These are phyloP conservation scores for Sphagnurus paluster DNA, from an alignment of 1,284 basidiomycete species.

Conservation along the genomic window DNA sequence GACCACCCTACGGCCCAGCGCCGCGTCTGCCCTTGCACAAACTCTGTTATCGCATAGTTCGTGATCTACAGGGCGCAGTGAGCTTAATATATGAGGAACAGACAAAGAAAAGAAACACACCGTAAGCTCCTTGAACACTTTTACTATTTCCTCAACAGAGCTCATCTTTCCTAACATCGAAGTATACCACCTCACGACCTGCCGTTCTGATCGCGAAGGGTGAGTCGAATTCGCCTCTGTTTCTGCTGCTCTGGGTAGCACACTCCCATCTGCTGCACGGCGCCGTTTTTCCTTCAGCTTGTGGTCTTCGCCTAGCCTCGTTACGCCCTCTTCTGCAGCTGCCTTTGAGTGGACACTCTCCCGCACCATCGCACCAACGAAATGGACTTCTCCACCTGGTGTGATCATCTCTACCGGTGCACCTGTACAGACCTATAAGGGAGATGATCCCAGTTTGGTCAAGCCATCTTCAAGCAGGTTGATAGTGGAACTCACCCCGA, in stretches of 20 bases:
- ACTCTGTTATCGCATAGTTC: constrained; percentile 85
- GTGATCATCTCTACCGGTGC: constrained; percentile 86
- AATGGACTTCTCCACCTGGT: constrained; percentile 79
- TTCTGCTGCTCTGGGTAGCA: not conserved
- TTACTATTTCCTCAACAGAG: constrained; percentile 66
- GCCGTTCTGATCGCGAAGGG: not conserved
- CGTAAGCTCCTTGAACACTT: constrained; percentile 47
- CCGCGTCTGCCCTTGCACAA: constrained; percentile 82
- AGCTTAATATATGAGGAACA: not conserved
- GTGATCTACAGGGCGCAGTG: constrained; percentile 52
- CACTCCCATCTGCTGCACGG: not conserved
- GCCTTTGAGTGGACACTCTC: constrained; percentile 54
- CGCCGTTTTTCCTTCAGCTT: constrained; percentile 7
- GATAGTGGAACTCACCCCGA: constrained; percentile 52
- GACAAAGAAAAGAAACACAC: constrained; percentile 37
- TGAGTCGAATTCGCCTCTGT: too few species aligned
- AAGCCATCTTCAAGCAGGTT: not conserved
- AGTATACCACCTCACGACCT: constrained; percentile 77
- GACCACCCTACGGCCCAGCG: constrained; percentile 93
- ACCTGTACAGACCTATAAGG: constrained; percentile 74
- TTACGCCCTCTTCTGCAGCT: too few species aligned
- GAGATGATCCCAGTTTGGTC: not conserved
- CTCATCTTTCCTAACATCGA: constrained; percentile 88
- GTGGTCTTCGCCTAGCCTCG: not conserved
- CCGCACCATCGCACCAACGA: constrained; percentile 76